phyloP scores from a whole-genome alignment of 805 yeast species.

The Candida verbasci region DNA sequence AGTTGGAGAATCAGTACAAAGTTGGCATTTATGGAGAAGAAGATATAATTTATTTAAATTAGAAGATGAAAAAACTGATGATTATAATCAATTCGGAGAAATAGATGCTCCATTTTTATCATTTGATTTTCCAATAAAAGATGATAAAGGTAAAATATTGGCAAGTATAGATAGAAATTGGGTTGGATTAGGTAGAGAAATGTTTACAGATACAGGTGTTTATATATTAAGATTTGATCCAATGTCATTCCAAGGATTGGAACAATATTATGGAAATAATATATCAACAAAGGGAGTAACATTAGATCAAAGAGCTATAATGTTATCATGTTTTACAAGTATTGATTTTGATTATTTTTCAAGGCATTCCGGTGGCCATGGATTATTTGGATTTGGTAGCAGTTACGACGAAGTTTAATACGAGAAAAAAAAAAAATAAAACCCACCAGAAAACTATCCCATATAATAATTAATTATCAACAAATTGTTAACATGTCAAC shows the following conservation, averaged over 20 bases:
- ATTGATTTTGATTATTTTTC: slow-evolving; percentile 96
- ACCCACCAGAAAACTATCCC: no score
- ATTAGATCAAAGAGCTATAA: slow-evolving; percentile 77
- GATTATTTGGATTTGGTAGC: slow-evolving; percentile 33
- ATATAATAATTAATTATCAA: background rate
- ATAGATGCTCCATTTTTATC: slow-evolving; percentile 85
- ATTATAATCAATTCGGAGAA: slow-evolving; percentile 74
- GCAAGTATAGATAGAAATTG: slow-evolving; percentile 88
- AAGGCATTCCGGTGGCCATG: slow-evolving; percentile 68
- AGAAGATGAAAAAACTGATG: slow-evolving; percentile 36
- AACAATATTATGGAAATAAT: slow-evolving; percentile 39
- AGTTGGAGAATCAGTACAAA: slow-evolving; percentile 85
- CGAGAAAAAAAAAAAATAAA: slow-evolving; percentile 1
- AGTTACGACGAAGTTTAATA: slow-evolving; percentile 6
- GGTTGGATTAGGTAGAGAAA: slow-evolving; percentile 91
- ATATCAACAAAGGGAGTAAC: slow-evolving; percentile 48
- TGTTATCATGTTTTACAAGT: slow-evolving; percentile 84
- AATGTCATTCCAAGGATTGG: slow-evolving; percentile 56
- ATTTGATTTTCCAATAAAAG: slow-evolving; percentile 76
- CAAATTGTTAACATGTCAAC: slow-evolving; percentile 12
- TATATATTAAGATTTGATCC: slow-evolving; percentile 84
- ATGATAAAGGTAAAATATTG: slow-evolving; percentile 53
- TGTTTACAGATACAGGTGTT: slow-evolving; percentile 93
- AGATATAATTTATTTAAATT: slow-evolving; percentile 72
- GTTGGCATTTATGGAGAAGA: slow-evolving; percentile 95